Conservation (phyloP, 805 yeast species). For the baker's yeast (Saccharomyces cerevisiae) region DNA sequence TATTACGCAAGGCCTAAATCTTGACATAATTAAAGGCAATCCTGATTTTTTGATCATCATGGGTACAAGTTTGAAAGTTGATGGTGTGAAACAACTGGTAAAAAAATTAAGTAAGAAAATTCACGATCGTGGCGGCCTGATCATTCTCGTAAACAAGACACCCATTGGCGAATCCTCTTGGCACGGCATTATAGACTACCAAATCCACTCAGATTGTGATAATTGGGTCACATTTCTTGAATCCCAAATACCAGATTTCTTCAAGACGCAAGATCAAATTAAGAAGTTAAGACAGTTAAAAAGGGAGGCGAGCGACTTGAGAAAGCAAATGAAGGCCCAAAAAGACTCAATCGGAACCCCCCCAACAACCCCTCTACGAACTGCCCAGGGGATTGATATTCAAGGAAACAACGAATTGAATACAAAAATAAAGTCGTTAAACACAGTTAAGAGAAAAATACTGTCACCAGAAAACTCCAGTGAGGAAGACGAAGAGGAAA, state of each 20-base stretch:
- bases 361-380: slow-evolving; percentile 26
- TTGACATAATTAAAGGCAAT: slow-evolving; percentile 48
- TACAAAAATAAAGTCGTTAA: slow-evolving; percentile 4
- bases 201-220: slow-evolving; percentile 75
- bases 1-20: slow-evolving; percentile 60
- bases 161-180: slow-evolving; percentile 53
- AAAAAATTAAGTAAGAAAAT: slow-evolving; percentile 57
- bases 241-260: slow-evolving; percentile 50
- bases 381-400: no score
- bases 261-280: slow-evolving; percentile 42
- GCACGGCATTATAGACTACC: slow-evolving; percentile 70
- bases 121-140: slow-evolving; percentile 73
- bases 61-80: slow-evolving; percentile 89
- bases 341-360: slow-evolving; percentile 19
- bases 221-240: slow-evolving; percentile 57
- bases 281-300: slow-evolving; percentile 24
- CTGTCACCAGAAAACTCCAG: slow-evolving; percentile 1
- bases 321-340: slow-evolving; percentile 16
- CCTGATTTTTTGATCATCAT: slow-evolving; percentile 81
- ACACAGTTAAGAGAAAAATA: slow-evolving; percentile 9
- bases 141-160: slow-evolving; percentile 68
- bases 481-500: background rate
- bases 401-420: background rate
- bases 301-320: slow-evolving; percentile 27
- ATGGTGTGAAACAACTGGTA: slow-evolving; percentile 78